These are phyloP conservation scores for Boletus rubescentipes DNA, from an alignment of 768 basidiomycete genomes.

Conservation along the genomic window DNA sequence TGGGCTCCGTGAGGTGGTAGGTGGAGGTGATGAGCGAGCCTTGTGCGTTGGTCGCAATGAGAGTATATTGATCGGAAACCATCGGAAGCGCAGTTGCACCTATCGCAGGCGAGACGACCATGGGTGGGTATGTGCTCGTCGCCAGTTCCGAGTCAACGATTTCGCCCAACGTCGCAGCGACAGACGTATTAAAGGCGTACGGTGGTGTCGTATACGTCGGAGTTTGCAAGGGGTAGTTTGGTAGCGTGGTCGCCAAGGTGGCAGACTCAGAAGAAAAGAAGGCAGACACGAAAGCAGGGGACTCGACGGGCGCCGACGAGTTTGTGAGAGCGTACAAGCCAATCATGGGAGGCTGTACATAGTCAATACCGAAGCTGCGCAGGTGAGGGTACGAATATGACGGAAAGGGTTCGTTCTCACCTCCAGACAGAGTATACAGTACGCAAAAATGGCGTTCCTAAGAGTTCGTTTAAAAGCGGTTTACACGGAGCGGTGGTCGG, in stretches of 20 bases:
- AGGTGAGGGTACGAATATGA: conserved; percentile 2
- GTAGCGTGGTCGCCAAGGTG: conserved; percentile 65
- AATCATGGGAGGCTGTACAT: conserved; percentile 72
- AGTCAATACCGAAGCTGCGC: conserved; percentile 68
- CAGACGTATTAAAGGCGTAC: conserved; percentile 69
- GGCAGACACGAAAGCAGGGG: conserved; percentile 43
- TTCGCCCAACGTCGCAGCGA: conserved; percentile 52
- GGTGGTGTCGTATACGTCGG: conserved; percentile 61
- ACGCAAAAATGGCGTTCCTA: conserved; percentile 65
- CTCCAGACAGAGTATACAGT: conserved; percentile 81
- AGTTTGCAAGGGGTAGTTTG: conserved; percentile 67
- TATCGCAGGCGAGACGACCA: conserved; percentile 43
- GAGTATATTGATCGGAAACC: conserved; percentile 52
- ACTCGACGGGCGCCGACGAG: conserved; percentile 40
- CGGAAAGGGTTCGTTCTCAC: conserved; percentile 34
- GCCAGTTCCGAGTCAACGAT: conserved; percentile 63
- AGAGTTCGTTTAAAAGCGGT: background rate
- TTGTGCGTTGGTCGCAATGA: conserved; percentile 54
- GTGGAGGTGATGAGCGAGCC: conserved; percentile 56
- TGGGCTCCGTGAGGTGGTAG: conserved; percentile 44
- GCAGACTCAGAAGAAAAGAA: conserved; percentile 62
- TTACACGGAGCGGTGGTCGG: background rate
- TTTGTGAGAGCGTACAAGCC: conserved; percentile 68
- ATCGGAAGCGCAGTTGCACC: conserved; percentile 58
- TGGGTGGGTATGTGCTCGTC: conserved; percentile 66